Evolutionary conservation across 805 yeast species (phyloP), one percentile per base, ranked within the genome.

Genomic region (Candida boidinii): DNA sequence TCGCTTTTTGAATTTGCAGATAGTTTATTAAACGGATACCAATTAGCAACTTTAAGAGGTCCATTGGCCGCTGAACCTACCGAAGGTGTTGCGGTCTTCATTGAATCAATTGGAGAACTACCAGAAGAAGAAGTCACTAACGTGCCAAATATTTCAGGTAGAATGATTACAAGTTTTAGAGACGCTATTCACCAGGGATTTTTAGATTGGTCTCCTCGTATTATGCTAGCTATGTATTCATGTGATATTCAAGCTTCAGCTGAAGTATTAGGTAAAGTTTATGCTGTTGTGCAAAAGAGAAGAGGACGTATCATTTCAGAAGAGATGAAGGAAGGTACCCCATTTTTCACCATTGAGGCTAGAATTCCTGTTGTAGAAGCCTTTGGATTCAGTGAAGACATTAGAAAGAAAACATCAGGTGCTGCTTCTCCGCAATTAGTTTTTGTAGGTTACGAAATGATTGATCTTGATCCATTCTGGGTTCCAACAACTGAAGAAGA

Each of bases 261-360:
- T 0, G 98, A 92, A 42, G 96, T 86, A 0, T 64, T 92, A 33
- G 98, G 99, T 27, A 86, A 84, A 52, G 97, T 92, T 0, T 92
- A 92, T 51, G 92, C 87, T 0, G 97, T 90, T 14, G 85, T 92
- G 17, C 95, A 94, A 42, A 76, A 76, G 47, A 70, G 96, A 48
- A 79, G 83, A 25, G 99, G 99, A 19, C 62, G 72, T 32, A 83
- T 92, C 35, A 70, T 80, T 2, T 73, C 87, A 4, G 99, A 92
- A 56, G 98, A 92, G 53, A 77, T 92, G 85, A 88, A 92, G 50
- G 98, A 92, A 53, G 99, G 99, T 8, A 92, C 98, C 0, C 96
- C 97, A 15, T 87, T 90, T 47, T 92, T 92, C 66, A 83, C 83
- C 19, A 75, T 92, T 36, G 76, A 70, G 14, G 95, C 97, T 0